A percentile compares a stretch with the other conserved stretches of the same genome.
These are phyloP conservation scores for Candida andamanensis DNA, from an alignment of 805 yeast species.

Conservation along the genomic window DNA sequence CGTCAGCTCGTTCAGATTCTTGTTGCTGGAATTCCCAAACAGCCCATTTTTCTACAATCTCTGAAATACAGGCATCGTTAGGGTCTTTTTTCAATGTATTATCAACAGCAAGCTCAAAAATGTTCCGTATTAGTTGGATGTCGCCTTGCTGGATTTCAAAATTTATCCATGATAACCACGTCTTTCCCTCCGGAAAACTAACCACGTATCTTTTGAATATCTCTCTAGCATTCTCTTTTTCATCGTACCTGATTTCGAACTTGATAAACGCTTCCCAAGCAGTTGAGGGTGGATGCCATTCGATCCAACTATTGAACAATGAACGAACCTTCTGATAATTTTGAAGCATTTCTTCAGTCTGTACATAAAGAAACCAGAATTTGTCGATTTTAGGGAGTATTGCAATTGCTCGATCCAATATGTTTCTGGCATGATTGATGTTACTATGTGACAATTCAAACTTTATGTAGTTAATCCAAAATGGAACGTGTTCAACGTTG, in stretches of 20 bases:
- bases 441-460: slow-evolving; percentile 67
- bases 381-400: slow-evolving; percentile 76
- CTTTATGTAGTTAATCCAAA: slow-evolving; percentile 84
- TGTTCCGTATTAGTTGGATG: slow-evolving; percentile 52
- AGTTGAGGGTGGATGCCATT: slow-evolving; percentile 61
- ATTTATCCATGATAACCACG: slow-evolving; percentile 73
- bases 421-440: slow-evolving; percentile 82
- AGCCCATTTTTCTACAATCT: slow-evolving; percentile 53
- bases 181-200: slow-evolving; percentile 28
- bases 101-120: slow-evolving; percentile 66
- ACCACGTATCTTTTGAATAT: slow-evolving; percentile 53
- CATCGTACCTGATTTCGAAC: slow-evolving; percentile 66
- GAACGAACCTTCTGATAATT: slow-evolving; percentile 56
- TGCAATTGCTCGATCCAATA: slow-evolving; percentile 72
- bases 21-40: slow-evolving; percentile 59
- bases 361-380: slow-evolving; percentile 79
- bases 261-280: slow-evolving; percentile 76
- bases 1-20: slow-evolving; percentile 60
- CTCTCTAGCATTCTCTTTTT: slow-evolving; percentile 49
- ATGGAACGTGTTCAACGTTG: slow-evolving; percentile 66
- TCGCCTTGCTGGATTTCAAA: slow-evolving; percentile 44
- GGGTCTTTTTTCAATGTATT: slow-evolving; percentile 25
- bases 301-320: slow-evolving; percentile 75
- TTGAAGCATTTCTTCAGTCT: slow-evolving; percentile 74
- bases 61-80: slow-evolving; percentile 23